Base-by-base conservation (phyloP, 345 rosid genomes). In the Salix exigua region DNA sequence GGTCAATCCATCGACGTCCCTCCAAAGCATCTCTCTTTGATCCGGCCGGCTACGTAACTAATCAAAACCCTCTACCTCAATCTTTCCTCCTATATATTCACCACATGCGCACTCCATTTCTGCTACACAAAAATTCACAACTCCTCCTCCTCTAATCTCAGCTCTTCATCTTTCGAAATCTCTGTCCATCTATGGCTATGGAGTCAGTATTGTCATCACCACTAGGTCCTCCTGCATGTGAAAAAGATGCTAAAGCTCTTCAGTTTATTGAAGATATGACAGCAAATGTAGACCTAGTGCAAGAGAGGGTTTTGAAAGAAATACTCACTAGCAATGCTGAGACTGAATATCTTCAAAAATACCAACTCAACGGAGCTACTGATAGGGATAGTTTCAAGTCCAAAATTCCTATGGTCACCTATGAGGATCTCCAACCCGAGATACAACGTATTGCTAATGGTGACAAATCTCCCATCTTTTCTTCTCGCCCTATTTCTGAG, bases 391-490 rank as follows among this genome's bases (percentile, higher is more conserved):
- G 87, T 19, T 93, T 93, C 81, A 96, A 93, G 81, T 78, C 93
- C 3, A 91, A 80, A 75, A 42, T 96, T 66, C 96, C 98, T 0
- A 77, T 91, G n/a, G 86, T 96, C 44, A 91, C 88, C 19, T 96
- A 96, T 68, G 98, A 96, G 71, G 94, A 91, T 76, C 92, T 96
- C 42, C 90, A 85, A 85, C 94, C 96, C 0, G 92, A 91, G 73
- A 96, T 96, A 78, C 96, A 93, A 76, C 96, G 99, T 25, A 91
- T 96, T 19, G 99, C 99, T 78, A 88, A 92, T 23, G 98, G 99
- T 5, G 97, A 96, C 81, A 87, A 87, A 33, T 96, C 99, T 55
- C 80, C 97, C 10, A 96, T 96, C 81, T 80, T 96, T 72, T 91
- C 94, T 5, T 82, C 98, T 1, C 93, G 86, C 75, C 98, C 99